These are phyloP conservation scores for Lablab purpureus DNA, from an alignment of 306 rosid genomes.

Conservation along the genomic window DNA sequence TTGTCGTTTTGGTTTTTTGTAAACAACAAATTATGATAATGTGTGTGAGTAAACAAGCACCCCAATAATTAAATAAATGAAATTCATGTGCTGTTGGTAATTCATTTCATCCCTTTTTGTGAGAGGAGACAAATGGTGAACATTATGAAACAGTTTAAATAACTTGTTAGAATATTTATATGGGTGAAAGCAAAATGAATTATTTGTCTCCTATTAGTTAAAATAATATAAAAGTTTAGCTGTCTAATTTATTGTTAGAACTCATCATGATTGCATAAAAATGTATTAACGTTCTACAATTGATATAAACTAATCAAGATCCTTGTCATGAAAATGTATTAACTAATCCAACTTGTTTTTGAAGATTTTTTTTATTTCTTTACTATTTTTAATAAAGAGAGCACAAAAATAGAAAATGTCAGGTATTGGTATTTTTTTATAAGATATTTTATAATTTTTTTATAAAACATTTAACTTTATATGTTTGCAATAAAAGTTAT, in stretches of 20 bases:
- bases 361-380: not conserved
- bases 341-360: not conserved
- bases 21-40: not conserved
- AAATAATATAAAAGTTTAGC: not conserved
- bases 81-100: not conserved
- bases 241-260: not conserved
- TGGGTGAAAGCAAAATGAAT: not conserved
- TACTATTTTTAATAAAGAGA: not conserved
- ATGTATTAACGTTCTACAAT: not conserved
- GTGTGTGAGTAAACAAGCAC: not conserved
- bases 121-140: not conserved
- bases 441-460: no score
- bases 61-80: not conserved
- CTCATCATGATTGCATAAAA: not conserved
- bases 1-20: not conserved
- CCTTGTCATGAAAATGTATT: not conserved
- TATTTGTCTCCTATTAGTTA: not conserved
- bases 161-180: not conserved
- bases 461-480: no score
- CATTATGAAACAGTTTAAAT: not conserved
- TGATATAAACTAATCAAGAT: not conserved
- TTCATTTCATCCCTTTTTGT: not conserved
- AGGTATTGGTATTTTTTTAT: not conserved
- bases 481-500: no score
- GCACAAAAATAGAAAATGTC: not conserved